Conservation (phyloP, 345 rosid species). For the Hypericum perforatum region DNA sequence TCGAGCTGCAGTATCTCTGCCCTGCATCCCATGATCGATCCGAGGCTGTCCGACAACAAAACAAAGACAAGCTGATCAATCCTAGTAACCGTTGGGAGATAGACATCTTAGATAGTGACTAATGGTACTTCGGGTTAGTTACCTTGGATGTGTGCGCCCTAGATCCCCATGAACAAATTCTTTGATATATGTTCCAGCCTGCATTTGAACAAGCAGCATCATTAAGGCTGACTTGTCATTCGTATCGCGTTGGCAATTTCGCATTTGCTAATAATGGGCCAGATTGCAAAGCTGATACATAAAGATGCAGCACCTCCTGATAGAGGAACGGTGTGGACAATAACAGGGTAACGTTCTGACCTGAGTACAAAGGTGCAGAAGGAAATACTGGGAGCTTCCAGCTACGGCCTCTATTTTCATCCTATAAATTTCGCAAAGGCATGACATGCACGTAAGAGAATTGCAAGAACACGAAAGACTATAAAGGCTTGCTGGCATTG, state of each 20-base stretch:
- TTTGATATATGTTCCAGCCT: slow-evolving; percentile 98
- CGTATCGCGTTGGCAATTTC: too few relatives aligned
- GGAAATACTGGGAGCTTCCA: slow-evolving; percentile 67
- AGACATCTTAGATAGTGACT: not conserved
- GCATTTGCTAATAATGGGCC: too few relatives aligned
- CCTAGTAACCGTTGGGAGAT: not conserved
- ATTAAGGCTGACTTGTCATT: too few relatives aligned
- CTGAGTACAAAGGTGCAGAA: slow-evolving; percentile 90
- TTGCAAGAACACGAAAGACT: not conserved
- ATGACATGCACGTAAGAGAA: slow-evolving; percentile 1
- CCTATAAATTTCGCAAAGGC: slow-evolving; percentile 30
- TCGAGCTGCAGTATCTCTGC: slow-evolving; percentile 90
- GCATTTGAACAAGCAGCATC: slow-evolving; percentile 13
- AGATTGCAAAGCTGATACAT: too few relatives aligned
- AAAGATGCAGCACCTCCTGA: too few relatives aligned
- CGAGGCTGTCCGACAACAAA: slow-evolving; percentile 43
- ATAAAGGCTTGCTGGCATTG: not conserved
- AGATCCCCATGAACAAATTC: slow-evolving; percentile 97
- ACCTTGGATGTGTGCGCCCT: slow-evolving; percentile 91
- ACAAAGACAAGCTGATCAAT: not conserved
- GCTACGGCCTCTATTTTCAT: slow-evolving; percentile 75
- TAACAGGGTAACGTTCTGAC: slow-evolving; percentile 15
- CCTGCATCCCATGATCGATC: slow-evolving; percentile 73
- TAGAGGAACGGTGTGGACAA: too few relatives aligned
- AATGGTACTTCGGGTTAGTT: slow-evolving; percentile 6